Evolutionary conservation across 192 early-diverging fungal genomes (phyloP).

Genomic region (Gorgonomyces haynaldii): DNA sequence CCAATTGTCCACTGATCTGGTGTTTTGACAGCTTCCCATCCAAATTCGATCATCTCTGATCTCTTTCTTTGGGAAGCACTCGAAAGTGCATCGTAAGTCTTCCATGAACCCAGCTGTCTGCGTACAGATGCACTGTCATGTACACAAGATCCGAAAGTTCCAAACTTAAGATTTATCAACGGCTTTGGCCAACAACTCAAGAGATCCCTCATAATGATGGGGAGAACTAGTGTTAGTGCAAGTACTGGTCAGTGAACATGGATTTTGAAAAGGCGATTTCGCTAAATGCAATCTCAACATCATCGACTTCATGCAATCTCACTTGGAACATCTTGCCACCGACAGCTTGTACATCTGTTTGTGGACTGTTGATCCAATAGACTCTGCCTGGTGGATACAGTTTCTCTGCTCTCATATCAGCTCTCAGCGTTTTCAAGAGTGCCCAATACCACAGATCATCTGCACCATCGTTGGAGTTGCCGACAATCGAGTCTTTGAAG

Average conservation of each 20-base stretch:
- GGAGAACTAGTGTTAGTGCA: slow-evolving; percentile 1
- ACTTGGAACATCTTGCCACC: slow-evolving; percentile 6
- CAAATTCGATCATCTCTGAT: too few species aligned
- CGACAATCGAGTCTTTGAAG: not conserved
- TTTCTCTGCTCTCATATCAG: slow-evolving; percentile 75
- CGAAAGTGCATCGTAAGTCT: too few species aligned
- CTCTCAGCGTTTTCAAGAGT: slow-evolving; percentile 65
- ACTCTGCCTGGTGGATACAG: slow-evolving; percentile 56
- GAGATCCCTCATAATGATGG: slow-evolving; percentile 5
- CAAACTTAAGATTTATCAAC: too few species aligned
- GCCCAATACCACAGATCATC: slow-evolving; percentile 78
- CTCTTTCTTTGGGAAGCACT: too few species aligned
- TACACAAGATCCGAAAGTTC: too few species aligned
- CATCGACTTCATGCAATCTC: slow-evolving; percentile 51
- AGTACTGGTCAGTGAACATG: slow-evolving; percentile 68
- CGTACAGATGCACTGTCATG: too few species aligned
- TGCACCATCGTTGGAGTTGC: slow-evolving; percentile 15
- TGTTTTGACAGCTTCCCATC: too few species aligned
- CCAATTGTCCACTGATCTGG: too few species aligned
- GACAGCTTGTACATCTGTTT: slow-evolving; percentile 13
- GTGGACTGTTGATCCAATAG: slow-evolving; percentile 42
- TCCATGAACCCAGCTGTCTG: too few species aligned
- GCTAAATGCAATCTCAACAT: slow-evolving; percentile 64
- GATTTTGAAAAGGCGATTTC: slow-evolving; percentile 67
- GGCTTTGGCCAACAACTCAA: slow-evolving; percentile 6